These are phyloP conservation scores for Populus davidiana DNA, from an alignment of 345 rosid species.

Conservation along the genomic window DNA sequence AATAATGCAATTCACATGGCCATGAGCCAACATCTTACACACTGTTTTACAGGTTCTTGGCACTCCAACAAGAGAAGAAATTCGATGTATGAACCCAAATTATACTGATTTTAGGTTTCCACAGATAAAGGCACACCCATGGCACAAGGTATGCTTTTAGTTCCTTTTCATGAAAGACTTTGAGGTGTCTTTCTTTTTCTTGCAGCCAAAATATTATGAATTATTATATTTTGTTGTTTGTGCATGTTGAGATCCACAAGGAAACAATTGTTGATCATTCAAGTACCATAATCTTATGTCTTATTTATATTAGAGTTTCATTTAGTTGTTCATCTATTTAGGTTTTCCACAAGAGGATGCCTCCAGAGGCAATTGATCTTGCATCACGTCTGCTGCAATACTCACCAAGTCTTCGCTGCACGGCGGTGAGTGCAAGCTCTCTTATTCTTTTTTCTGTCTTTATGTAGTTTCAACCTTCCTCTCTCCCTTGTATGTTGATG, in stretches of 20 bases:
- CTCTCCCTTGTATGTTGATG: background rate
- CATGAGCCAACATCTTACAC: background rate
- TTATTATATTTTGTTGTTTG: background rate
- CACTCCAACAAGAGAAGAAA: constrained; percentile 38
- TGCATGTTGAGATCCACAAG: background rate
- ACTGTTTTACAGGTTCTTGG: constrained; percentile 28
- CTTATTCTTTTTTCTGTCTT: background rate
- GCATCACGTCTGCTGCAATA: constrained; percentile 34
- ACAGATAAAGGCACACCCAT: constrained; percentile 37
- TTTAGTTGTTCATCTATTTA: background rate
- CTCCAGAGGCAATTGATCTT: constrained; percentile 39
- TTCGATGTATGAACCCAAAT: constrained; percentile 39
- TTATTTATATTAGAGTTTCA: background rate
- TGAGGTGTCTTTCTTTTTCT: background rate
- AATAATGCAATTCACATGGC: background rate
- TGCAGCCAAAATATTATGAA: background rate
- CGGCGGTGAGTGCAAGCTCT: constrained; percentile 23
- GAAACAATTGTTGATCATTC: background rate
- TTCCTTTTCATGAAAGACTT: background rate
- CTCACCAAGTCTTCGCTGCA: constrained; percentile 35
- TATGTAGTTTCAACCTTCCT: background rate
- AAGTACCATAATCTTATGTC: background rate
- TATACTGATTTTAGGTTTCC: constrained; percentile 38
- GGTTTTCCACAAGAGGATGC: constrained; percentile 39
- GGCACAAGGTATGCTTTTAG: constrained; percentile 29